Evolutionary conservation across 1,139 yeast genomes (phyloP).

Genomic region (Lipomyces yarrowii): DNA sequence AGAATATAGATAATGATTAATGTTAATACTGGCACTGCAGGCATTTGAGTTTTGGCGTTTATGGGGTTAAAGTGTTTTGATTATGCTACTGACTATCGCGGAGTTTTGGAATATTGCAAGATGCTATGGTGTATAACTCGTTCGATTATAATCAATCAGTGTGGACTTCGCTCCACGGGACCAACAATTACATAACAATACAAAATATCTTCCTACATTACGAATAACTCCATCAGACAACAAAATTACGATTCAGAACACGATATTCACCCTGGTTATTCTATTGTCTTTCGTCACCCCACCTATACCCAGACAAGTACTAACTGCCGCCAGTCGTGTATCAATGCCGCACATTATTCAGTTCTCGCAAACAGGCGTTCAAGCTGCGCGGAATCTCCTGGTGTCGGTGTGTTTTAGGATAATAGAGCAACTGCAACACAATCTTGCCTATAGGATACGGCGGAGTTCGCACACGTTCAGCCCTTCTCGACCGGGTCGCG

Average conservation of each 20-base stretch:
- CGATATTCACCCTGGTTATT: not conserved
- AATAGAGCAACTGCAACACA: conserved; percentile 70
- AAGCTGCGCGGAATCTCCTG: conserved; percentile 53
- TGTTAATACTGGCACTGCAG: not conserved
- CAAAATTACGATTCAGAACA: not conserved
- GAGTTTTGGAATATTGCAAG: not conserved
- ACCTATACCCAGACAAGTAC: not conserved
- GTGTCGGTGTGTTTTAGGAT: conserved; percentile 54
- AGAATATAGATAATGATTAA: not conserved
- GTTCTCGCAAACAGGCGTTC: conserved; percentile 29
- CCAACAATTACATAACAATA: not conserved
- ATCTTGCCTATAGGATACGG: conserved; percentile 71
- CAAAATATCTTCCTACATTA: not conserved
- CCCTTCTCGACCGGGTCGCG: conserved; percentile 38
- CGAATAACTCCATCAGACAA: not conserved
- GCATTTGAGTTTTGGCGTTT: not conserved
- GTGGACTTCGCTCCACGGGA: not conserved
- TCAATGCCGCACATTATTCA: not conserved
- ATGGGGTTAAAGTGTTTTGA: not conserved
- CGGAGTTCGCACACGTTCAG: conserved; percentile 41
- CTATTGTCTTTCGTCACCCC: not conserved
- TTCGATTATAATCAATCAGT: not conserved
- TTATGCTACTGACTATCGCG: not conserved
- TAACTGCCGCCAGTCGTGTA: not conserved
- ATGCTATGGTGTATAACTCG: not conserved